Evolutionary conservation across 2,329 filamentous ascomycete genomes (phyloP), one percentile per base, ranked within the genome.

Genomic region (Diaporthe eres): DNA sequence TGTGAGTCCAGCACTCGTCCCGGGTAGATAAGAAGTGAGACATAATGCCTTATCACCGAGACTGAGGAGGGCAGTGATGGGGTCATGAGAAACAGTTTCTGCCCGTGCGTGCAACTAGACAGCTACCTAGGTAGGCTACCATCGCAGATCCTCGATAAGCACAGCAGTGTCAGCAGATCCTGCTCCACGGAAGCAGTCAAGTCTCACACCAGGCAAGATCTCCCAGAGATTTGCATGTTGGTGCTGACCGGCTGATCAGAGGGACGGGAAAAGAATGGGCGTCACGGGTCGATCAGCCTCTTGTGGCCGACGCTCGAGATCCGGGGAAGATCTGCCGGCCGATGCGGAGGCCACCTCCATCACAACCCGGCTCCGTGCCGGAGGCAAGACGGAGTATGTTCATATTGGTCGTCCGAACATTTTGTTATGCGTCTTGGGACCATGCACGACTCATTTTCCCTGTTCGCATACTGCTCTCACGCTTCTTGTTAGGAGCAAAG

Each of bases 211-310:
- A 19, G 47, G 44, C 28, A 47, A 37, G 31, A 68, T 68, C 47
- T 42, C 31, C 47, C 22, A 53, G 13, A 28, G 22, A 53, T 8
- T 25, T 5, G 31, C 63, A 53, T 19, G 17, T 53, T 39, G 63
- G 31, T 53, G 47, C 34, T 70, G 65, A 31, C 49, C 34, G 31
- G 65, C 47, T 68, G 65, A 68, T n/a, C n/a, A 39, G 31, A 53
- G 31, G 31, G 28, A n/a, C 44, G 31, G 19, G 19, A 22, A 34
- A 51, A 51, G 12, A 51, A 34, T 34, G 22, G 63, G 63, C 22
- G 63, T 68, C 63, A 68, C 63, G 47, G 49, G 65, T 70, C 49
- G 34, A 53, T 70, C 49, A 55, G 34, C 34, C 47, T 42, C 17
- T 34, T 49, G 17, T 19, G 25, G 28, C 61, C 42, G 42, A n/a